Base-by-base conservation (phyloP, 2,329 filamentous ascomycete genomes). In the Paracoccidioides lutzii region DNA sequence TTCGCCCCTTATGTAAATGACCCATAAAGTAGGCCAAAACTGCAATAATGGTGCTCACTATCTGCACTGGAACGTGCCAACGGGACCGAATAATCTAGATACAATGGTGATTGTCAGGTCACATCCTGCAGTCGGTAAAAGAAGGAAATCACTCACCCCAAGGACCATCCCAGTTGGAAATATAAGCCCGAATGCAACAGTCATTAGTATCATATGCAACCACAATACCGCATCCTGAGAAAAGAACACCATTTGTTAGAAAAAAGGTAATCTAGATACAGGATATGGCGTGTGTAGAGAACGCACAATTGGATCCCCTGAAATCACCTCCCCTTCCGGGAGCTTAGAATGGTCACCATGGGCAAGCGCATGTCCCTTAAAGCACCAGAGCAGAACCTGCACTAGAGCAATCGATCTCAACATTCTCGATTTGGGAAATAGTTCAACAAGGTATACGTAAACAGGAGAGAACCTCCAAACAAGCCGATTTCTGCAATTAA, bases 111-210 rank as follows among this genome's bases (percentile, higher is more conserved):
- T 15, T 41, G 38, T 52, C 38, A 52, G 50, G 15, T 43, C 22
- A 1, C 32, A 15, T 56, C 43, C 12, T 37, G 51, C 53, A 22
- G 22, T 28, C 33, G 14, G 52, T 38, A 6, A 4, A 2, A 12
- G 45, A 35, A 41, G 14, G 22, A 38, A 12, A 52, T 14, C 33
- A 74, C 85, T 65, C 81, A 93, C 88, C 57, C 91, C 91, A 15
- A 96, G 76, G 44, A 97, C 90, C 91, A 98, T 97, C 64, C 93
- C 93, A 14, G 88, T 78, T 9, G 93, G 93, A 66, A 95, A 97
- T 57, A 97, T 81, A 63, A 98, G 78, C 59, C 93, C 93, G 76
- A 94, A 97, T 57, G 90, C 83, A 57, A 93, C 67, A 69, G 84
- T 85, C 78, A 95, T 90, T 48, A 95, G 72, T 58, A 95, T 78